These are phyloP conservation scores for Arxiozyma slooffiae DNA, from an alignment of 1,139 yeast species.

Conservation along the genomic window DNA sequence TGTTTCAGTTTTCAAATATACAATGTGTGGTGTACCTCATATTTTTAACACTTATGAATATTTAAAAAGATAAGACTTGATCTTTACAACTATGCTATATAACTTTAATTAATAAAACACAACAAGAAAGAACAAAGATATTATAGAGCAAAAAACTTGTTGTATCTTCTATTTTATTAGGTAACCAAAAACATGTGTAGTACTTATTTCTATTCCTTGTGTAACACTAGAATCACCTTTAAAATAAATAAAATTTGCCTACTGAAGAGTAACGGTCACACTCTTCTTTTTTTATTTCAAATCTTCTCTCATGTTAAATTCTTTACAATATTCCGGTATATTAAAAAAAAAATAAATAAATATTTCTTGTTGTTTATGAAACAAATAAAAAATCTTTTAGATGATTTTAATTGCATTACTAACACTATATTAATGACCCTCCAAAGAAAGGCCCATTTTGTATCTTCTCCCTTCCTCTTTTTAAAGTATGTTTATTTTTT, in stretches of 20 bases:
- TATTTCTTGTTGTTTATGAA: no score
- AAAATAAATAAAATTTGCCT: neutral
- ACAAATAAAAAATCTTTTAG: neutral
- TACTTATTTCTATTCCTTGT: no score
- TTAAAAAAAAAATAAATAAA: no score
- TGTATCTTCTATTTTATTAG: neutral
- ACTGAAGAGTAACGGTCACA: neutral
- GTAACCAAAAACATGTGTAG: neutral
- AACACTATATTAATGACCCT: neutral
- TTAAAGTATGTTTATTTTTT: neutral
- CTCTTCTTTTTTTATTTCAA: no score
- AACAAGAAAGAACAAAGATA: neutral
- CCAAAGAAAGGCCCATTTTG: neutral
- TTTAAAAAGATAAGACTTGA: neutral
- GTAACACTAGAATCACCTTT: neutral
- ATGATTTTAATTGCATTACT: neutral
- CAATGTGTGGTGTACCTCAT: no score
- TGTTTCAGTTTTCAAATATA: no score
- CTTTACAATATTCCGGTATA: neutral
- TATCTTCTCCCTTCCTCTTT: neutral
- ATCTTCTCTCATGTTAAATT: neutral
- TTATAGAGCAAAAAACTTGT: neutral
- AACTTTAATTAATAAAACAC: neutral
- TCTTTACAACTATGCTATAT: neutral
- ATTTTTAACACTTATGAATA: no score